phyloP scores from a whole-genome alignment of 305 asterid genomes.

The Fraxinus greggii region DNA sequence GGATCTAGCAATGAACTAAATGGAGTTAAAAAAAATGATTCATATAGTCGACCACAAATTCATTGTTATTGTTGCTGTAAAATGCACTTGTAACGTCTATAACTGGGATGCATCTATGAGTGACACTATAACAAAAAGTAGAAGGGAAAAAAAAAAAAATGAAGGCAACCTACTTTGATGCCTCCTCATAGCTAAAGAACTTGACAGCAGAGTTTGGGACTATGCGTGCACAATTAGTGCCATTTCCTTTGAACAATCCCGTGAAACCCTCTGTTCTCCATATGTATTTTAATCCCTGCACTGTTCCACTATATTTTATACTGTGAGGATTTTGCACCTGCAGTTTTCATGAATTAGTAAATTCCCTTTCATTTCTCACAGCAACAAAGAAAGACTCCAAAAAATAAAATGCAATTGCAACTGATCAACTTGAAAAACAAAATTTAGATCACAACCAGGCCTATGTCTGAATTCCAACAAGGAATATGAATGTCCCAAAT shows the following conservation, averaged over 20 bases:
- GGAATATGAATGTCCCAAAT: background rate
- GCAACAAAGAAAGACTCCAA: background rate
- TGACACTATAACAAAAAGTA: background rate
- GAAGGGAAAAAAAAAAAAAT: background rate
- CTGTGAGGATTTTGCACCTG: conserved; percentile 92
- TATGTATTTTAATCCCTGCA: conserved; percentile 84
- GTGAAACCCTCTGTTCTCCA: conserved; percentile 85
- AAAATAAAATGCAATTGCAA: background rate
- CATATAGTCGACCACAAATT: background rate
- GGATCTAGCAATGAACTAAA: background rate
- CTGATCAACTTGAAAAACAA: background rate
- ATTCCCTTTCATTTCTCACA: background rate
- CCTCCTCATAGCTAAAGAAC: conserved; percentile 96
- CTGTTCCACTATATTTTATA: conserved; percentile 77
- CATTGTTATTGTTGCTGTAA: background rate
- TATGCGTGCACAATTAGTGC: conserved; percentile 89
- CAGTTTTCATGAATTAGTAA: conserved; percentile 1
- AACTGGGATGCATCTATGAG: background rate
- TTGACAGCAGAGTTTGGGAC: conserved; percentile 91
- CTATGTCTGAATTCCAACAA: background rate
- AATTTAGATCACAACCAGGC: background rate
- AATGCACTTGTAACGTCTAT: background rate
- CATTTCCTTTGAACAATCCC: conserved; percentile 90
- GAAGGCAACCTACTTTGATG: conserved; percentile 71
- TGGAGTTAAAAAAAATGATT: background rate